A percentile compares a stretch with the other conserved stretches of the same genome.
These are phyloP conservation scores for Mrakia hoshinonis DNA, from an alignment of 768 basidiomycete genomes.

Conservation along the genomic window DNA sequence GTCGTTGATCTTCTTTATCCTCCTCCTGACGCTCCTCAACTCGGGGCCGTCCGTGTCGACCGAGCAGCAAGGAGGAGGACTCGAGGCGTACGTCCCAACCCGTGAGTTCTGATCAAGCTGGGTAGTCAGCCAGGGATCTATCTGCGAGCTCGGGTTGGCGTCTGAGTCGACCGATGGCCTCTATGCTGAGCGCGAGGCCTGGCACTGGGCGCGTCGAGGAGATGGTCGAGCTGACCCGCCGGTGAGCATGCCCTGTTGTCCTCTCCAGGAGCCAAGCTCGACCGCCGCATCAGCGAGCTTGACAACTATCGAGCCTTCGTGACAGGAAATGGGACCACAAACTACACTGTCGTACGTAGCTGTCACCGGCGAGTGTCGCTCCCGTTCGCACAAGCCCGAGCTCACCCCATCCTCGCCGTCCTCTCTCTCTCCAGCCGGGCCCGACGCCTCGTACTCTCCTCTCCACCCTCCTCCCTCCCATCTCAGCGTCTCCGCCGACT, in stretches of 20 bases:
- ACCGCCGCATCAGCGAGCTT: neutral
- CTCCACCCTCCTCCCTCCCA: constrained; percentile 5
- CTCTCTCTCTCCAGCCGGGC: neutral
- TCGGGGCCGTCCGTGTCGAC: neutral
- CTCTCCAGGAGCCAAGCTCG: neutral
- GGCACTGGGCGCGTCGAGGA: too few species aligned
- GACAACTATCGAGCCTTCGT: neutral
- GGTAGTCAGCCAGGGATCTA: too few species aligned
- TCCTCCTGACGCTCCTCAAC: constrained; percentile 13
- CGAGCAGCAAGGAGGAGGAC: neutral
- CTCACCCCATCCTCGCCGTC: neutral
- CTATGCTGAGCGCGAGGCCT: too few species aligned
- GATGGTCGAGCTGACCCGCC: neutral
- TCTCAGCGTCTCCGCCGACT: neutral
- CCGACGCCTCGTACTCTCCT: neutral
- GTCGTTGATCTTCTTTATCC: constrained; percentile 2
- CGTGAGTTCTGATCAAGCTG: too few species aligned
- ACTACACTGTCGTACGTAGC: neutral
- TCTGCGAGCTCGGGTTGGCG: too few species aligned
- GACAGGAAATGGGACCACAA: neutral
- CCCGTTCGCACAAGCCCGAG: neutral
- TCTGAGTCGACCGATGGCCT: too few species aligned
- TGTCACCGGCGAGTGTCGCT: neutral
- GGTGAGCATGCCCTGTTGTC: neutral
- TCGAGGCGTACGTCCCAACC: neutral